Conservation (phyloP, 495 filamentous ascomycete genomes). For the Penicillium lividum region DNA sequence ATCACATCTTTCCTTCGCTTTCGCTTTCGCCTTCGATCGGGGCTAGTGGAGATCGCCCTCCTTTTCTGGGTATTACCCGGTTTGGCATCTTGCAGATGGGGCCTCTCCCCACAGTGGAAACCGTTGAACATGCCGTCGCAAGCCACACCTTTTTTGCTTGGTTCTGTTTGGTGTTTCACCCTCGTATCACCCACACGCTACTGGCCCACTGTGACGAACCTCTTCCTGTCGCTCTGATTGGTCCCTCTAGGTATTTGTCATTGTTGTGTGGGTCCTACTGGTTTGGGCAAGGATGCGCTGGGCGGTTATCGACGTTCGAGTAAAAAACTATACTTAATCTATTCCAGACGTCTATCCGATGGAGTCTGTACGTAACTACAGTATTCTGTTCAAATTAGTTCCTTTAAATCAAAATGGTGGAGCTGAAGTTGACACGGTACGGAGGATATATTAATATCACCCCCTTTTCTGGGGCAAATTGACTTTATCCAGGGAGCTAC, state of each 20-base stretch:
- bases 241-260: conserved; percentile 42
- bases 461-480: neutral
- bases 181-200: conserved; percentile 6
- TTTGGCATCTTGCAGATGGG: conserved; percentile 24
- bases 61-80: conserved; percentile 18
- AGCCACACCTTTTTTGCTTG: conserved; percentile 25
- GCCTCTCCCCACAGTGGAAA: conserved; percentile 26
- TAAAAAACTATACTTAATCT: conserved; percentile 21
- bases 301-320: conserved; percentile 20
- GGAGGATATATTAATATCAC: neutral
- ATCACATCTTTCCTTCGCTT: conserved; percentile 11
- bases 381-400: too few relatives aligned
- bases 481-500: neutral
- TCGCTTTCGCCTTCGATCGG: conserved; percentile 17
- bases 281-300: conserved; percentile 32
- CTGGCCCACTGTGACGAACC: conserved; percentile 16
- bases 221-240: conserved; percentile 2
- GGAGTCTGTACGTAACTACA: neutral
- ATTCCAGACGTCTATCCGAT: conserved; percentile 19
- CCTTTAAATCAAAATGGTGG: neutral
- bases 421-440: neutral
- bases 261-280: conserved; percentile 22
- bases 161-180: conserved; percentile 2
- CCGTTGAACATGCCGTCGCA: conserved; percentile 28
- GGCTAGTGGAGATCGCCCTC: conserved; percentile 26